A percentile compares a stretch with the other conserved stretches of the same genome.
phyloP scores from a whole-genome alignment of 176 grass and related monocot genomes.

The Avena insularis region DNA sequence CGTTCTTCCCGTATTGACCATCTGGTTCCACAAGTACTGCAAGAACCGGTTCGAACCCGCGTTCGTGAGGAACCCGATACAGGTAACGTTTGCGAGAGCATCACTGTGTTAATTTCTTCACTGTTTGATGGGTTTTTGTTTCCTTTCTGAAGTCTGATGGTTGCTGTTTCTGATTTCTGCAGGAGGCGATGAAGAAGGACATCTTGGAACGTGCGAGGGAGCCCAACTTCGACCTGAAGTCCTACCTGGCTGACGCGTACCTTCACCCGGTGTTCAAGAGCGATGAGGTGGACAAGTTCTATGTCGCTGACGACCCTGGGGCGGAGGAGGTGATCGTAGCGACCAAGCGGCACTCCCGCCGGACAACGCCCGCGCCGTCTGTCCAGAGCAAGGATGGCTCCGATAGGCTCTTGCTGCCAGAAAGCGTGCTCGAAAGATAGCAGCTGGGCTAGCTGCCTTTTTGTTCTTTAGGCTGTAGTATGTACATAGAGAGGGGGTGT shows the following conservation, averaged over 20 bases:
- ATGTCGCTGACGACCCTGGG: constrained; percentile 36
- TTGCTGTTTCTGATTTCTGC: background rate
- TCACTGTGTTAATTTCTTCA: too few species aligned
- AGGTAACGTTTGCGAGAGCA: constrained; percentile 35
- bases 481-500: background rate
- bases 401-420: constrained; percentile 53
- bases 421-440: constrained; percentile 43
- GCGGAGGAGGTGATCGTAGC: constrained; percentile 71
- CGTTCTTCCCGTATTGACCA: constrained; percentile 80
- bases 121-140: too few species aligned
- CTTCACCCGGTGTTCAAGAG: constrained; percentile 90
- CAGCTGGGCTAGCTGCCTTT: background rate
- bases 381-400: constrained; percentile 69
- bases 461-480: background rate
- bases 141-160: background rate
- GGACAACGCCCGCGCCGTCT: constrained; percentile 64
- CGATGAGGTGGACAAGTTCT: constrained; percentile 34
- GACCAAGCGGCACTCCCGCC: constrained; percentile 84
- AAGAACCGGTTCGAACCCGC: constrained; percentile 80
- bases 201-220: constrained; percentile 86
- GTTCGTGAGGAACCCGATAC: constrained; percentile 80
- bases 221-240: constrained; percentile 81
- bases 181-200: constrained; percentile 99
- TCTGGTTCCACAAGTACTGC: constrained; percentile 86
- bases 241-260: constrained; percentile 67